These are phyloP conservation scores for Conringia planisiliqua DNA, from an alignment of 345 rosid genomes.

Conservation along the genomic window DNA sequence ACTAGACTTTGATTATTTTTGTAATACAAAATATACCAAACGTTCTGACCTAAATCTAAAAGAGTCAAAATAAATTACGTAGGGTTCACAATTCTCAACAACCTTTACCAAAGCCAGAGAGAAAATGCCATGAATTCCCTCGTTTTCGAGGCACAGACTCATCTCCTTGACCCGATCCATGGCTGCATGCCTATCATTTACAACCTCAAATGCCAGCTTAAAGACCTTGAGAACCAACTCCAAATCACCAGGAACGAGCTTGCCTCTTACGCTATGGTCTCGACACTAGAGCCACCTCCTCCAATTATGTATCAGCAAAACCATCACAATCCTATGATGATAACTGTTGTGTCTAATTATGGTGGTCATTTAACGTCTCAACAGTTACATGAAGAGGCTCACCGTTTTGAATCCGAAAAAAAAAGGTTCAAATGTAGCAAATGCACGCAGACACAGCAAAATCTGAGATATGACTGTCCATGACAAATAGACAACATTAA, in stretches of 20 bases:
- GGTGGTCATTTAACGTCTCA: neutral
- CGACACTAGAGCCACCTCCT: conserved; percentile 28
- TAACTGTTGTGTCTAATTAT: neutral
- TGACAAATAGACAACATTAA: too few species aligned
- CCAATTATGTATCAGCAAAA: conserved; percentile 14
- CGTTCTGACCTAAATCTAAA: too few species aligned
- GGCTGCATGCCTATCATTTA: conserved; percentile 57
- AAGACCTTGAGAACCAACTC: conserved; percentile 39
- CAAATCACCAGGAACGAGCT: conserved; percentile 47
- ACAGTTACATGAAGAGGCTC: conserved; percentile 28
- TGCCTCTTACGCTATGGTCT: conserved; percentile 37
- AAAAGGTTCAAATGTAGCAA: neutral
- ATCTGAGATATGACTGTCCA: conserved; percentile 38
- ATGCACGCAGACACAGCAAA: conserved; percentile 33
- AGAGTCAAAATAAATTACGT: too few species aligned
- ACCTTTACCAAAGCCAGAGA: conserved; percentile 39
- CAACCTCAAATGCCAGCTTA: conserved; percentile 51
- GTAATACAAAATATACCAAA: too few species aligned
- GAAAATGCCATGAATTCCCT: conserved; percentile 55
- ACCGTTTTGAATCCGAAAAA: neutral
- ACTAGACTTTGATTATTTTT: too few species aligned
- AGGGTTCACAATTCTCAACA: conserved; percentile 46
- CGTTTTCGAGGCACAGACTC: conserved; percentile 53
- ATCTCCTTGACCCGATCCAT: conserved; percentile 59
- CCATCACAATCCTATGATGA: conserved; percentile 22